Conservation (phyloP, 2,329 filamentous ascomycete genomes). For the Pyricularia pennisetigena region DNA sequence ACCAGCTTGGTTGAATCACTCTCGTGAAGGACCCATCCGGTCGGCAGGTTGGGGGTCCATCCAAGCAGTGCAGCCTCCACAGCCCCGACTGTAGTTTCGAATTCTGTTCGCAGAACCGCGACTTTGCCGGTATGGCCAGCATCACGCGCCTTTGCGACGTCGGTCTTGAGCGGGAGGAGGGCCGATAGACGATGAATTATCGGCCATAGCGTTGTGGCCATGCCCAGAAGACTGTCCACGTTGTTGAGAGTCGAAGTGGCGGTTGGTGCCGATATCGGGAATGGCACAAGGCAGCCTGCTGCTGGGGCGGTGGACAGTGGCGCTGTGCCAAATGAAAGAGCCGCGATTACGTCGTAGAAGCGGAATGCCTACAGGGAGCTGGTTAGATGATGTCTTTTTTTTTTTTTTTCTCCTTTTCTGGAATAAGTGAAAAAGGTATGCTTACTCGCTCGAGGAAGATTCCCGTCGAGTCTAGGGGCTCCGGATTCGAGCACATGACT, state of each 20-base stretch:
- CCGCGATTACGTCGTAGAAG: slow-evolving; percentile 57
- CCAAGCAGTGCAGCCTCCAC: slow-evolving; percentile 44
- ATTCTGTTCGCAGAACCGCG: slow-evolving; percentile 37
- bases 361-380: slow-evolving; percentile 42
- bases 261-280: slow-evolving; percentile 34
- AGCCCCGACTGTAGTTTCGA: slow-evolving; percentile 39
- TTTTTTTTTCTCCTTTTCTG: no score
- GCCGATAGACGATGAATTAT: slow-evolving; percentile 51
- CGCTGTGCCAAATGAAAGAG: slow-evolving; percentile 48
- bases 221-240: slow-evolving; percentile 49
- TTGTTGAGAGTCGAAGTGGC: slow-evolving; percentile 35
- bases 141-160: slow-evolving; percentile 34
- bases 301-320: slow-evolving; percentile 42
- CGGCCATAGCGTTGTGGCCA: slow-evolving; percentile 54
- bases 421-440: background rate
- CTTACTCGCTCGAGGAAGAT: slow-evolving; percentile 49
- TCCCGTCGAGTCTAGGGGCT: slow-evolving; percentile 37
- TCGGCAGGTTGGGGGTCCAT: slow-evolving; percentile 44
- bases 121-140: slow-evolving; percentile 28
- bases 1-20: slow-evolving; percentile 8
- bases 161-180: slow-evolving; percentile 40
- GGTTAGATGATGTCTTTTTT: background rate
- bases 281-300: slow-evolving; percentile 33
- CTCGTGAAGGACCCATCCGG: slow-evolving; percentile 21
- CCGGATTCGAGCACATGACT: slow-evolving; percentile 41